Conservation (phyloP, 305 asterid species). For the Fraxinus nigra region DNA sequence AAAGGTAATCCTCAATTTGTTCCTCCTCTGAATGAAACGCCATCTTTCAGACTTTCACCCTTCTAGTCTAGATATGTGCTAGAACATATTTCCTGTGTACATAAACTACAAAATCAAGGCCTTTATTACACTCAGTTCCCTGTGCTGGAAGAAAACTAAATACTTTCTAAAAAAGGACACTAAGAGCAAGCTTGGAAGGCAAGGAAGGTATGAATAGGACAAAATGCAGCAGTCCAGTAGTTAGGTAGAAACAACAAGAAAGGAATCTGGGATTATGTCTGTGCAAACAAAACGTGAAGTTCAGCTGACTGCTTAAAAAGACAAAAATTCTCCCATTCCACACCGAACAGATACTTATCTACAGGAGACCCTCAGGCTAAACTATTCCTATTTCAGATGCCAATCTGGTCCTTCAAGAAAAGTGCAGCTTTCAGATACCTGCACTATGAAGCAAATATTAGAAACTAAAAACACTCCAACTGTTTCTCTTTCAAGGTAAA, state of each 20-base stretch:
- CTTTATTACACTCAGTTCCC: not conserved
- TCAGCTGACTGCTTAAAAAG: not conserved
- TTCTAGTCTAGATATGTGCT: slow-evolving; percentile 24
- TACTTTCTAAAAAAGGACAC: slow-evolving; percentile 8
- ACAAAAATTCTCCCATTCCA: not conserved
- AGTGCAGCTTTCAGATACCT: slow-evolving; percentile 22
- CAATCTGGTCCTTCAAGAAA: slow-evolving; percentile 22
- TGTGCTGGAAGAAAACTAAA: slow-evolving; percentile 4
- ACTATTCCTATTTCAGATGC: slow-evolving; percentile 18
- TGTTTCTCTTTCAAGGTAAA: not conserved
- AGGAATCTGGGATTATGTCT: slow-evolving; percentile 25
- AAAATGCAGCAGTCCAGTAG: not conserved
- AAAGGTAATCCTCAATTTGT: slow-evolving; percentile 71
- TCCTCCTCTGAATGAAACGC: slow-evolving; percentile 60
- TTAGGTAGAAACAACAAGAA: slow-evolving; percentile 12
- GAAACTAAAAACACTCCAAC: slow-evolving; percentile 10
- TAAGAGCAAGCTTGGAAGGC: slow-evolving; percentile 27
- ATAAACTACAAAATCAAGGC: slow-evolving; percentile 9
- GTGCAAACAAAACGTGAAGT: slow-evolving; percentile 2
- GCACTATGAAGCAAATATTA: slow-evolving; percentile 25
- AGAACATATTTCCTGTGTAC: slow-evolving; percentile 27
- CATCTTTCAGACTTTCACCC: slow-evolving; percentile 40
- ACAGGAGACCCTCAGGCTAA: slow-evolving; percentile 13
- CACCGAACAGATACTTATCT: slow-evolving; percentile 16
- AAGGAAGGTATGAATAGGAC: slow-evolving; percentile 19